A percentile compares a stretch with the other conserved stretches of the same genome.
Evolutionary conservation across 768 basidiomycete species (phyloP).

Genomic region (Infundibulicybe gibba): DNA sequence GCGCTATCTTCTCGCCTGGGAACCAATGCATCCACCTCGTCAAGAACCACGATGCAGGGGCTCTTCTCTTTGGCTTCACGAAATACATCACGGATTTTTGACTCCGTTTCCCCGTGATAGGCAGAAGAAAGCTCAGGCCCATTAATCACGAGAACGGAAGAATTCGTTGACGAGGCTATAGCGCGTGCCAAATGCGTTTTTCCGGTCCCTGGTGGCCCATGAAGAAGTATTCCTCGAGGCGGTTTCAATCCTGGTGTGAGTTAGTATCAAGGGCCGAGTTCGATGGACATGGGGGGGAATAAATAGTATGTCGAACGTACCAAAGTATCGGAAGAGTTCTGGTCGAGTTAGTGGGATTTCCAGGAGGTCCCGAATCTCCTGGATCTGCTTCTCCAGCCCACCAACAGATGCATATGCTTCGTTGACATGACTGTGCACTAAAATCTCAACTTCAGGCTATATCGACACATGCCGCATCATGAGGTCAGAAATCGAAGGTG

Average conservation of each 20-base stretch:
- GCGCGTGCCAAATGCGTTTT: conserved; percentile 96
- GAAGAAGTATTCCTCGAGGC: conserved; percentile 90
- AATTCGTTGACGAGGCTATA: conserved; percentile 83
- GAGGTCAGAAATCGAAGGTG: background rate
- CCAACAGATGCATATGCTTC: conserved; percentile 84
- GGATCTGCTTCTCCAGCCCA: conserved; percentile 84
- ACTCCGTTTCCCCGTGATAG: conserved; percentile 97
- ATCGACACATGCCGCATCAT: conserved; percentile 12
- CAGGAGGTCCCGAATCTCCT: conserved; percentile 79
- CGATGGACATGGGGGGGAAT: no score
- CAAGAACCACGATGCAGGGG: conserved; percentile 92
- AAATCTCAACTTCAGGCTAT: conserved; percentile 44
- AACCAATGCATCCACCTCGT: conserved; percentile 94
- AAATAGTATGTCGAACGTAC: conserved; percentile 32
- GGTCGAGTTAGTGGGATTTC: conserved; percentile 86
- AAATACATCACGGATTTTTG: conserved; percentile 86
- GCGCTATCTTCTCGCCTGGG: conserved; percentile 87
- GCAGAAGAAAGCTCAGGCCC: conserved; percentile 94
- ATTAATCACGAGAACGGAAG: conserved; percentile 89
- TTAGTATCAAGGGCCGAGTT: background rate
- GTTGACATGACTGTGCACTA: conserved; percentile 34
- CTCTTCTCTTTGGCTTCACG: conserved; percentile 74
- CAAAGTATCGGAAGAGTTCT: conserved; percentile 75
- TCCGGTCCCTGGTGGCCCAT: conserved; percentile 96
- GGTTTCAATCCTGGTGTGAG: conserved; percentile 71